These are phyloP conservation scores for Eurotiales sp. DNA, from an alignment of 2,329 filamentous ascomycete species.

Conservation along the genomic window DNA sequence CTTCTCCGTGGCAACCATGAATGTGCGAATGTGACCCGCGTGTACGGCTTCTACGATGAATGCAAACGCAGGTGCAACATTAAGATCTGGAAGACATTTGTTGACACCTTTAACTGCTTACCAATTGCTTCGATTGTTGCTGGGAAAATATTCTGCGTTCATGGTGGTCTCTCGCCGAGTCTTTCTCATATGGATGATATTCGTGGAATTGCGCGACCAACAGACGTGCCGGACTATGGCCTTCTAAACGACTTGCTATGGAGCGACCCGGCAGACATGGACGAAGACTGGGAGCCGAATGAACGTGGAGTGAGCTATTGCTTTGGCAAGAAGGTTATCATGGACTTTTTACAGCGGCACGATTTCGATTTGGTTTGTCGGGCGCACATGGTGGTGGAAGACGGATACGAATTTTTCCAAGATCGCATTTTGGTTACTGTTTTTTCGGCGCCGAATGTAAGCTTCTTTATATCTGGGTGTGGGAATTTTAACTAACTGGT, in stretches of 20 bases:
- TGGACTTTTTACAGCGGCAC: conserved; percentile 88
- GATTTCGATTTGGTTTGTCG: conserved; percentile 97
- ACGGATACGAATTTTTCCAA: conserved; percentile 98
- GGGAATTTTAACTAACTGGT: conserved; percentile 22
- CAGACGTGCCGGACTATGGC: conserved; percentile 95
- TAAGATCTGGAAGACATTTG: conserved; percentile 97
- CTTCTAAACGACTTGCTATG: conserved; percentile 91
- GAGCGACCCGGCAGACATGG: conserved; percentile 98
- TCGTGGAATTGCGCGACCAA: conserved; percentile 88
- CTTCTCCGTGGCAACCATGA: conserved; percentile 92
- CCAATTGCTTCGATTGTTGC: conserved; percentile 96
- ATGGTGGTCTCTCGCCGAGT: conserved; percentile 88
- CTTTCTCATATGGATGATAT: conserved; percentile 98
- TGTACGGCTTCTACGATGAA: conserved; percentile 97
- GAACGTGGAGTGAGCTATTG: conserved; percentile 97
- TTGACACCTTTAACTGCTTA: conserved; percentile 92
- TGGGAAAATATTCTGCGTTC: conserved; percentile 96
- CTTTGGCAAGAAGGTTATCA: conserved; percentile 97
- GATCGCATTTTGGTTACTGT: conserved; percentile 93
- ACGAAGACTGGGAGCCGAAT: conserved; percentile 95
- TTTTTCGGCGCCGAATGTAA: conserved; percentile 93
- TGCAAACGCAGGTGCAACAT: conserved; percentile 95
- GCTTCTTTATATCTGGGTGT: conserved; percentile 34
- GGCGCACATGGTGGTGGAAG: conserved; percentile 98
- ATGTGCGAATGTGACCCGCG: conserved; percentile 90